A percentile compares a stretch with the other conserved stretches of the same genome.
phyloP scores from a whole-genome alignment of 1,284 basidiomycete species.

The Vanrija sp. region DNA sequence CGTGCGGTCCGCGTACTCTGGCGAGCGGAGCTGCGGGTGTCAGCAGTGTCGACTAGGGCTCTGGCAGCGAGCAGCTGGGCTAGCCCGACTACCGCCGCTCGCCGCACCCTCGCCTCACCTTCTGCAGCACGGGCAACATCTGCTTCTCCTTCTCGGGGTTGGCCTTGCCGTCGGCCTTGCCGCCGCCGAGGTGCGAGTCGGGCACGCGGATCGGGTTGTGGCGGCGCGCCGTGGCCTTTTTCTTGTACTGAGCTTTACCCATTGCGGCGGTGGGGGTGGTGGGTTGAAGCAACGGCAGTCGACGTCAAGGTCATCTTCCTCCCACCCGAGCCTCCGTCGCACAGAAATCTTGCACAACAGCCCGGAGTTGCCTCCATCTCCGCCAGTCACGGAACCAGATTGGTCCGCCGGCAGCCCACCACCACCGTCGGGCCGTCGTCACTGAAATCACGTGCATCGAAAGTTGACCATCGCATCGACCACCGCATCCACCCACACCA shows the following conservation, averaged over 20 bases:
- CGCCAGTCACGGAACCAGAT: no score
- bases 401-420: no score
- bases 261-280: conserved; percentile 49
- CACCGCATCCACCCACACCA: neutral
- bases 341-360: no score
- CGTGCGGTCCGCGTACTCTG: conserved; percentile 71
- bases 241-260: conserved; percentile 85
- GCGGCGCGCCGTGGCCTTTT: conserved; percentile 59
- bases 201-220: conserved; percentile 89
- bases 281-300: neutral
- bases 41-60: neutral
- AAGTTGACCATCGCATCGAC: neutral
- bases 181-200: conserved; percentile 77
- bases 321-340: no score
- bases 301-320: no score
- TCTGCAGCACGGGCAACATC: conserved; percentile 79
- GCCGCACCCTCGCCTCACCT: conserved; percentile 53
- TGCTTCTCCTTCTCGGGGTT: conserved; percentile 63
- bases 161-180: conserved; percentile 47
- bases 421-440: no score
- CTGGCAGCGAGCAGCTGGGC: neutral
- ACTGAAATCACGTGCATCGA: no score
- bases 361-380: no score
- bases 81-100: no score
- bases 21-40: conserved; percentile 46